Base-by-base conservation (phyloP, 169 alveolate genomes). In the Babesia sp. region DNA sequence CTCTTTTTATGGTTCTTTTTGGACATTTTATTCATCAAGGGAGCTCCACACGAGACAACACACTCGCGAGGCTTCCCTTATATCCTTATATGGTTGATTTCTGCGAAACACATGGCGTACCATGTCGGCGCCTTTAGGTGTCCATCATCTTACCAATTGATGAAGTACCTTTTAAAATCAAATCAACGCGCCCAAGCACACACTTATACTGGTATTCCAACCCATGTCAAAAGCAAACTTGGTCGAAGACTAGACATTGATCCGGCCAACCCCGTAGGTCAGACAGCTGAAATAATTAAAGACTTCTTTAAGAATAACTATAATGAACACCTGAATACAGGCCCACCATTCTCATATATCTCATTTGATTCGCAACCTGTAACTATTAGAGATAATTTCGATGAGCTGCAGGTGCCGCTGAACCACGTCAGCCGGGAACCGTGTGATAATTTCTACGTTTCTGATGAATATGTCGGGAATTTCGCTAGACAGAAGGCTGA, bases 391-490 rank as follows among this genome's bases (percentile, higher is more conserved):
- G 78, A 93, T 57, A 94, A 95, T 77, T 95, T 95, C 66, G 98
- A 94, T 73, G 92, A 90, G 41, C 79, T 95, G 12, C 83, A 88
- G 48, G 94, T 94, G 0, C 97, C 98, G 5, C 79, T 85, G 60
- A 91, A 90, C 77, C 98, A 95, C 61, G 95, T 92, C 24, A 85
- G 92, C 56, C 60, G 98, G 61, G 85, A 66, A 56, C 90, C 91
- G 39, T 90, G 87, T 50, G 97, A 95, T 67, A 94, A 96, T 29
- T 95, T 91, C 67, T 95, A 92, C 67, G 58, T 92, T 44, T 50
- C 79, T 53, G 44, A 80, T 54, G 71, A 85, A 39, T 90, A 90
- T 80, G 74, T 81, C 31, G 54, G 64, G 24, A 39, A 54, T 1
- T 90, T 39, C 55, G 58, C 41, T 31, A n/a, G 50, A 14, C 77